Conservation (phyloP, 2,329 filamentous ascomycete species). For the Alternaria dauci region DNA sequence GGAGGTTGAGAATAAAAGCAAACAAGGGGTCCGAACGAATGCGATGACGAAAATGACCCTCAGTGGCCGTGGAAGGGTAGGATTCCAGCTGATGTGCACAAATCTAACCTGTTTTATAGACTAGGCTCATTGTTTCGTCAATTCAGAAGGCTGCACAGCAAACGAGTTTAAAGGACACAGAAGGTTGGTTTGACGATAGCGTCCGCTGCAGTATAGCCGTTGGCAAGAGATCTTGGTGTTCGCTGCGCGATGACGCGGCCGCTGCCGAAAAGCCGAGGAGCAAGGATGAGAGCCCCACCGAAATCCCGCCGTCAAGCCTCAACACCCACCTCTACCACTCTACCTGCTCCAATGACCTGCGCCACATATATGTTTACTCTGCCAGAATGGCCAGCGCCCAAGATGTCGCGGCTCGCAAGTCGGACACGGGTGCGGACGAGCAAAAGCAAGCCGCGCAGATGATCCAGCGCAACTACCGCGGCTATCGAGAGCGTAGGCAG, state of each 20-base stretch:
- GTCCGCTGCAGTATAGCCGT: not conserved
- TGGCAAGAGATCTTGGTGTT: not conserved
- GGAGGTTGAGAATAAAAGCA: not conserved
- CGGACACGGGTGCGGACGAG: slow-evolving; percentile 21
- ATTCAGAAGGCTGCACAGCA: not conserved
- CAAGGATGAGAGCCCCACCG: slow-evolving; percentile 16
- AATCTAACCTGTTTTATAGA: not conserved
- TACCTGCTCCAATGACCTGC: slow-evolving; percentile 12
- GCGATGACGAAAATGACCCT: not conserved
- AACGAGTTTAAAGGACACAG: not conserved
- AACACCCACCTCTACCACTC: slow-evolving; percentile 5
- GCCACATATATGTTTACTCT: slow-evolving; percentile 7
- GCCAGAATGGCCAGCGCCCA: slow-evolving; percentile 21
- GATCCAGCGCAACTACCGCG: slow-evolving; percentile 73
- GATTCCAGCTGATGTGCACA: not conserved
- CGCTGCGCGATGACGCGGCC: not conserved
- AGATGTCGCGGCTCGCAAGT: slow-evolving; percentile 13
- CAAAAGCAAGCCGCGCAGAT: slow-evolving; percentile 44
- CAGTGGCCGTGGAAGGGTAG: not conserved
- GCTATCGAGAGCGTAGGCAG: slow-evolving; percentile 76
- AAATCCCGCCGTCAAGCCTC: slow-evolving; percentile 18
- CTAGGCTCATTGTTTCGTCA: not conserved
- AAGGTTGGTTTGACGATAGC: not conserved
- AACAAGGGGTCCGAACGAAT: not conserved
- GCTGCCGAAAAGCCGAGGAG: slow-evolving; percentile 3